Evolutionary conservation across 2,329 filamentous ascomycete species (phyloP).

Genomic region (Talaromyces sp.): DNA sequence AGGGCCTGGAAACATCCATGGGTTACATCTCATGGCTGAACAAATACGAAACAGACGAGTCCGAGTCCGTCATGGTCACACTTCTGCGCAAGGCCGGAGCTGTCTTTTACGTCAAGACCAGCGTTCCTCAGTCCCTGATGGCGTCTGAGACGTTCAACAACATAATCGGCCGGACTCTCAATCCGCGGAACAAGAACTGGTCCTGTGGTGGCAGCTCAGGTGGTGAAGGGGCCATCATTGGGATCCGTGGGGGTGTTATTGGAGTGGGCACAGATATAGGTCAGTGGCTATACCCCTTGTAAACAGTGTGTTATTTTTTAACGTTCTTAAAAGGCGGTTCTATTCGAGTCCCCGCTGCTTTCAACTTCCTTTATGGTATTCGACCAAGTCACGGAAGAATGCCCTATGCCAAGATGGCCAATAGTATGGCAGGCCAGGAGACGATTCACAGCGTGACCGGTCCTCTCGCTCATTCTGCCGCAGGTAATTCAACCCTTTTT

Average conservation of each 20-base stretch:
- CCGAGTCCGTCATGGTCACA: slow-evolving; percentile 17
- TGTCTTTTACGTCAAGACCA: slow-evolving; percentile 52
- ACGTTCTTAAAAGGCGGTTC: slow-evolving; percentile 13
- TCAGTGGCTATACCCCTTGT: slow-evolving; percentile 29
- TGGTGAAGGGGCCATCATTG: slow-evolving; percentile 57
- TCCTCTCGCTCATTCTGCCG: slow-evolving; percentile 25
- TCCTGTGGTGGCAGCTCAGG: slow-evolving; percentile 35
- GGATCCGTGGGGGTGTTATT: slow-evolving; percentile 54
- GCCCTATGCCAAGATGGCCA: slow-evolving; percentile 14
- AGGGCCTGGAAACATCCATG: slow-evolving; percentile 49
- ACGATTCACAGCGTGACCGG: slow-evolving; percentile 30
- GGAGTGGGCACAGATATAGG: slow-evolving; percentile 62
- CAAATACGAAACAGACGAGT: slow-evolving; percentile 5
- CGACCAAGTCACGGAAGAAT: slow-evolving; percentile 18
- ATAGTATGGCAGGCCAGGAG: slow-evolving; percentile 28
- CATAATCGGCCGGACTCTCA: slow-evolving; percentile 38
- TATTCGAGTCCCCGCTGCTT: slow-evolving; percentile 19
- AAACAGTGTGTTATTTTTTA: neutral
- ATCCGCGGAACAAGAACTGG: slow-evolving; percentile 31
- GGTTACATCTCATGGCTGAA: slow-evolving; percentile 27
- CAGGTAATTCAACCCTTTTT: slow-evolving; percentile 14
- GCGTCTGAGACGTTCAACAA: slow-evolving; percentile 39
- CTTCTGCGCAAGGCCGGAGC: slow-evolving; percentile 47
- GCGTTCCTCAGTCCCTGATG: slow-evolving; percentile 52
- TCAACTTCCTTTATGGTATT: slow-evolving; percentile 21